Conservation (phyloP, 2,329 filamentous ascomycete species). For the Madurella fahalii region DNA sequence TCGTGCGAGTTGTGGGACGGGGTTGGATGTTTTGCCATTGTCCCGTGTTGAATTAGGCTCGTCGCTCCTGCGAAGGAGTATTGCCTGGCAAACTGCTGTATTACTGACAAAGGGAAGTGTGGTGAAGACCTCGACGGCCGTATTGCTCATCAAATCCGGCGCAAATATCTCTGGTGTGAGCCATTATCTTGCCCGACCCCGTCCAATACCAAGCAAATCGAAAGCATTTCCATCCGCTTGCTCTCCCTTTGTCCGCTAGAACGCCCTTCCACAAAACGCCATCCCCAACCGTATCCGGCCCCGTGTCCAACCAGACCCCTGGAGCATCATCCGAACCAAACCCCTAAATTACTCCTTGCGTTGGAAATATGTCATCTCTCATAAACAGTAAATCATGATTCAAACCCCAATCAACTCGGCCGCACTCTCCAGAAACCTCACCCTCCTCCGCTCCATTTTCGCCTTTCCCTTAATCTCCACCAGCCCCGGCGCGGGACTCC, state of each 20-base stretch:
- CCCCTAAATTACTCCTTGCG: neutral
- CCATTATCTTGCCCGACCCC: neutral
- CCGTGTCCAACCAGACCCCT: neutral
- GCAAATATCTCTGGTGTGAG: neutral
- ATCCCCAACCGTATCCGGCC: neutral
- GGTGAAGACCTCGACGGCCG: neutral
- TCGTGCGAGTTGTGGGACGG: too few relatives aligned
- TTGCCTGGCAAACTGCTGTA: neutral
- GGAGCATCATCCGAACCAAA: conserved; percentile 2
- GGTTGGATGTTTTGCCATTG: too few relatives aligned
- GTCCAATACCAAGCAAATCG: neutral
- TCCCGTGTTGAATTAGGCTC: neutral
- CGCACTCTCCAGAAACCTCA: conserved; percentile 30
- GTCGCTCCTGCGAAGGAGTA: neutral
- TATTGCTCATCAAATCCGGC: neutral
- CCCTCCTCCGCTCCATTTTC: conserved; percentile 23
- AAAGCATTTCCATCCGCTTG: neutral
- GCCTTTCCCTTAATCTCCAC: conserved; percentile 36
- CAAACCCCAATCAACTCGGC: conserved; percentile 15
- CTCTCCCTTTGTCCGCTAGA: neutral
- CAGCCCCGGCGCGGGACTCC: conserved; percentile 25
- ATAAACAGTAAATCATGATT: neutral
- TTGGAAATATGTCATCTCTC: neutral
- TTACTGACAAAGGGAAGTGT: neutral
- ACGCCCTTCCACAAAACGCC: neutral